Evolutionary conservation across 2,329 filamentous ascomycete species (phyloP), one percentile per base, ranked within the genome.

Genomic region (Diaporthe sp.): DNA sequence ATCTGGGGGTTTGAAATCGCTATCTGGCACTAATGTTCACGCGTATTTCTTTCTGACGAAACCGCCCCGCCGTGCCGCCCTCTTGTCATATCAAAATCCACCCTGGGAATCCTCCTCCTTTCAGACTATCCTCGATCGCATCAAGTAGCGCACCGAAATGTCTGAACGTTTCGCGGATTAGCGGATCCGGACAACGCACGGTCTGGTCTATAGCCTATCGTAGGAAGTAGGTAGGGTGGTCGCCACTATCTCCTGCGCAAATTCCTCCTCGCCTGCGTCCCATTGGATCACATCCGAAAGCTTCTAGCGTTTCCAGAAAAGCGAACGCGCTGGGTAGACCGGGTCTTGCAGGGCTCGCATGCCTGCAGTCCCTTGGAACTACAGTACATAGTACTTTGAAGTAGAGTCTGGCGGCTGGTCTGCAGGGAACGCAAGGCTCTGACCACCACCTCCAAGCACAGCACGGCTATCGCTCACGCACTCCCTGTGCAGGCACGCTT

Each of bases 261-360:
- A 28, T 65, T 19, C 60, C 39, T 31, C 39, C 39, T 39, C 46
- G 7, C 39, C 8, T 9, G 6, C 13, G 13, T 28, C 7, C 8
- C 17, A 49, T 39, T 71, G 49, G 49, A 28, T 57, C 34, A 22
- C 34, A 31, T 10, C 37, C 51, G 19, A 53, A 58, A 42, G 49
- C 72, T 74, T 74, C 72, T 74, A 74, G 72, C 72, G 60, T 68
- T 73, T 73, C 72, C 62, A 58, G 61, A 74, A 44, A 12, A 28
- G 62, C 46, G 31, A 68, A 5, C 44, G 13, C 42, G 10, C 44
- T n/a, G 8, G n/a, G 4, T 13, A 37, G 34, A 17, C 12, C 31
- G 8, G 15, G 22, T 34, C n/a, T 25, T 25, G 37, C 1, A 39
- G 37, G 58, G 58, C 37, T 62, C 39, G 31, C 44, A 31, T 51